These are phyloP conservation scores for Guillardia theta DNA, from an alignment of 78 protist genomes.

Conservation along the genomic window DNA sequence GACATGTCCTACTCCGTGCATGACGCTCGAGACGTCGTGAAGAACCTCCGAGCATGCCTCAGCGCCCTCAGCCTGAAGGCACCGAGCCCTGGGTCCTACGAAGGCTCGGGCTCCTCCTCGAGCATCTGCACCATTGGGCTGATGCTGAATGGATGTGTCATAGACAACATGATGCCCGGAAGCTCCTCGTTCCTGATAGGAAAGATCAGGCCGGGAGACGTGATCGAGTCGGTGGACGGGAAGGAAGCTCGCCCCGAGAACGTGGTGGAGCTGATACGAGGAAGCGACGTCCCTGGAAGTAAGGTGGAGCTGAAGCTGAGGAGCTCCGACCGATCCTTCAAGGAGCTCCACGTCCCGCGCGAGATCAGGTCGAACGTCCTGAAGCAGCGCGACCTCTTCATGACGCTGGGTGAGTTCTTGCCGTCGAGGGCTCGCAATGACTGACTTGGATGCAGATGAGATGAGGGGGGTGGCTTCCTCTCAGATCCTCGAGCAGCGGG, in stretches of 20 bases:
- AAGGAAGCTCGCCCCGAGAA: neutral
- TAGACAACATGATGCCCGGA: neutral
- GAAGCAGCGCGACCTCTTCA: neutral
- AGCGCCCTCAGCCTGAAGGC: neutral
- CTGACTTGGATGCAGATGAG: neutral
- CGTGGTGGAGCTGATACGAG: neutral
- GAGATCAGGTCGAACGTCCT: neutral
- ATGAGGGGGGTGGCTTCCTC: neutral
- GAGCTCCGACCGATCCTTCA: neutral
- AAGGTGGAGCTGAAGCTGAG: neutral
- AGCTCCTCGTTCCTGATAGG: neutral
- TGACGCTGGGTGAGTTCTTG: neutral
- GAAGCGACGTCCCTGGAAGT: neutral
- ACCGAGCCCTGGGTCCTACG: neutral
- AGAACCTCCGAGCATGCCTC: neutral
- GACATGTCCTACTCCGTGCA: no score
- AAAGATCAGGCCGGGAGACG: neutral
- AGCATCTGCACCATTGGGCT: constrained; percentile 12
- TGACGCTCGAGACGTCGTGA: neutral
- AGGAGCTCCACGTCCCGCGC: neutral
- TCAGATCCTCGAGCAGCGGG: constrained; percentile 18
- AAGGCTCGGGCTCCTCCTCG: neutral
- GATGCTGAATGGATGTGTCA: neutral
- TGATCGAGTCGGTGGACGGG: neutral
- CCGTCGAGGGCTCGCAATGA: no score